phyloP scores from a whole-genome alignment of 176 grass and related monocot genomes.

The Alopecurus myosuroides region DNA sequence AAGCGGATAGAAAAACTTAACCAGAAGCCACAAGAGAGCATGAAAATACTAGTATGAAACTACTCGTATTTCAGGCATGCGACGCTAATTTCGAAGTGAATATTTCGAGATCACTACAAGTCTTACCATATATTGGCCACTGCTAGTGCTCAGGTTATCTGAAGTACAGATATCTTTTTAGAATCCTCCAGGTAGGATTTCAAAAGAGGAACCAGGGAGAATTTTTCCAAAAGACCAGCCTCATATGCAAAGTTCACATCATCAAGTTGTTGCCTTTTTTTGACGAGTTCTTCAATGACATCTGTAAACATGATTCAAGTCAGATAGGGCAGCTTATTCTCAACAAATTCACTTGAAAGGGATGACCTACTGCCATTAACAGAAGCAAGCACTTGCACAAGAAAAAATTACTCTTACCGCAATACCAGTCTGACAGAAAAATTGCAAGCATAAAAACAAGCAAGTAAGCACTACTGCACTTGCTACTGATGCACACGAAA shows the following conservation, averaged over 20 bases:
- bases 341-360: background rate
- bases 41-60: background rate
- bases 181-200: conserved; percentile 70
- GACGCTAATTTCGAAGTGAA: too few relatives aligned
- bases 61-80: background rate
- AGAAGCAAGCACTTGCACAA: too few relatives aligned
- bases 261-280: conserved; percentile 67
- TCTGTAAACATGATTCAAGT: conserved; percentile 27
- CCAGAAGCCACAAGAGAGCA: background rate
- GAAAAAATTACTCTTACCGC: too few relatives aligned
- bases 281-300: conserved; percentile 64
- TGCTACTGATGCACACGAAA: too few relatives aligned
- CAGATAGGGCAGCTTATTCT: background rate
- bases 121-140: conserved; percentile 50
- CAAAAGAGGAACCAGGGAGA: conserved; percentile 51
- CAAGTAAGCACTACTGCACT: too few relatives aligned
- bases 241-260: conserved; percentile 78
- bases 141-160: conserved; percentile 28
- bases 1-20: background rate
- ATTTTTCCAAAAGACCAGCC: conserved; percentile 70
- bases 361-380: background rate
- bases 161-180: conserved; percentile 36
- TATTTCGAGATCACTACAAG: background rate
- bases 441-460: too few relatives aligned
- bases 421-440: too few relatives aligned